These are phyloP conservation scores for Leptodontidium sp. DNA, from an alignment of 2,329 filamentous ascomycete species.

Conservation along the genomic window DNA sequence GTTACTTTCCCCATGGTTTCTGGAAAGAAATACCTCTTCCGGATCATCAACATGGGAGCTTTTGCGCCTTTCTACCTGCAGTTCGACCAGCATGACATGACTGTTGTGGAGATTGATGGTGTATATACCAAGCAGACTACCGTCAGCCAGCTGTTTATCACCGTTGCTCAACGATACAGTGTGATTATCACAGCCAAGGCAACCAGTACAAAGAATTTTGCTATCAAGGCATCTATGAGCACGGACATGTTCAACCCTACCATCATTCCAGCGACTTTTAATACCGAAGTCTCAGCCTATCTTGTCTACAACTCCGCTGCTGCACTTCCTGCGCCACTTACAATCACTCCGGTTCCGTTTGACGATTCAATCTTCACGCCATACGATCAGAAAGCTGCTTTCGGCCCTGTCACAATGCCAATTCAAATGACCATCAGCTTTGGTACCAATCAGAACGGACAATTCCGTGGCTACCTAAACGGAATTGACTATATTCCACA, in stretches of 20 bases:
- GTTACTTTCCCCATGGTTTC: constrained; percentile 36
- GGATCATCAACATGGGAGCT: constrained; percentile 37
- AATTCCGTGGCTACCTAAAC: constrained; percentile 63
- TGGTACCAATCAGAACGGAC: constrained; percentile 22
- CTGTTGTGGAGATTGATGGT: constrained; percentile 58
- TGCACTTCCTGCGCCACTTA: constrained; percentile 50
- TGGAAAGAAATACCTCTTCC: constrained; percentile 36
- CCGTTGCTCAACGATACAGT: constrained; percentile 56
- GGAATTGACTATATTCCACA: constrained; percentile 77
- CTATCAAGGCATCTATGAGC: constrained; percentile 46
- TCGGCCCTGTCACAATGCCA: constrained; percentile 3
- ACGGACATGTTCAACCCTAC: constrained; percentile 62
- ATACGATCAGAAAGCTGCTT: constrained; percentile 21
- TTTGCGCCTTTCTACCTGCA: constrained; percentile 32
- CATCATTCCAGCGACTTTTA: constrained; percentile 66
- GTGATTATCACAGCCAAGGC: constrained; percentile 56
- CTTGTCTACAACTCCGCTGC: constrained; percentile 61
- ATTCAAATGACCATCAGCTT: constrained; percentile 22
- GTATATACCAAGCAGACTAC: constrained; percentile 50
- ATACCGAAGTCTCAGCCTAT: constrained; percentile 62
- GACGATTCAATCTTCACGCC: constrained; percentile 29
- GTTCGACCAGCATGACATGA: constrained; percentile 46
- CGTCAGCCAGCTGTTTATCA: constrained; percentile 52
- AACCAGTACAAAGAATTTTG: constrained; percentile 45
- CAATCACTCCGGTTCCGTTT: constrained; percentile 19